These are phyloP conservation scores for Mycena latifolia DNA, from an alignment of 768 basidiomycete genomes.

Conservation along the genomic window DNA sequence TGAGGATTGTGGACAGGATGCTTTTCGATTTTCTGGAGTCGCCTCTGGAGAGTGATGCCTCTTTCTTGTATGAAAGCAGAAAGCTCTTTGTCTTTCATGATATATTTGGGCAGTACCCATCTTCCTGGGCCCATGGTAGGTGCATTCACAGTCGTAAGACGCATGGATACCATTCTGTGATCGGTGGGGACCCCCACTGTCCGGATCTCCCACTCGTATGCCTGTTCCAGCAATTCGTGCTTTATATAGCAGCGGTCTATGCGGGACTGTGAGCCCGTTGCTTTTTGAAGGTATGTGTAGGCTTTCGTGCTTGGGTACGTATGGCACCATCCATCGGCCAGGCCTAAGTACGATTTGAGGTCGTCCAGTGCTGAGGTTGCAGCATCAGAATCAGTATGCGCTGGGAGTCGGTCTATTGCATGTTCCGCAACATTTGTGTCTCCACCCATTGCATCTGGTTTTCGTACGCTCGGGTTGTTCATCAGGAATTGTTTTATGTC, in stretches of 20 bases:
- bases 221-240: slow-evolving; percentile 13
- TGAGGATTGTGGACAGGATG: no score
- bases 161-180: slow-evolving; percentile 45
- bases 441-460: slow-evolving; percentile 51
- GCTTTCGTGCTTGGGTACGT: slow-evolving; percentile 35
- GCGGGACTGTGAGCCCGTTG: slow-evolving; percentile 40
- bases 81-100: slow-evolving; percentile 36
- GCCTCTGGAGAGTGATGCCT: not conserved
- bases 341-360: slow-evolving; percentile 34
- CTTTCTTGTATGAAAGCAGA: slow-evolving; percentile 2
- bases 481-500: slow-evolving; percentile 31
- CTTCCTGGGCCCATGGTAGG: slow-evolving; percentile 48
- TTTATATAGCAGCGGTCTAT: slow-evolving; percentile 52
- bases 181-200: slow-evolving; percentile 41
- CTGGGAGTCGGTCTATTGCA: slow-evolving; percentile 49
- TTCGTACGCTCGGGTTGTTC: slow-evolving; percentile 15
- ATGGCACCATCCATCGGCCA: slow-evolving; percentile 50
- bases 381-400: slow-evolving; percentile 30
- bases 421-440: slow-evolving; percentile 60
- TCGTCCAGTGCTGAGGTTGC: slow-evolving; percentile 35
- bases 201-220: no score
- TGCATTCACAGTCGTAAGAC: slow-evolving; percentile 34
- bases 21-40: not conserved
- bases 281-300: slow-evolving; percentile 45
- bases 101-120: slow-evolving; percentile 42